Conservation (phyloP, 495 filamentous ascomycete genomes). For the Trichocladium uniseriatum region DNA sequence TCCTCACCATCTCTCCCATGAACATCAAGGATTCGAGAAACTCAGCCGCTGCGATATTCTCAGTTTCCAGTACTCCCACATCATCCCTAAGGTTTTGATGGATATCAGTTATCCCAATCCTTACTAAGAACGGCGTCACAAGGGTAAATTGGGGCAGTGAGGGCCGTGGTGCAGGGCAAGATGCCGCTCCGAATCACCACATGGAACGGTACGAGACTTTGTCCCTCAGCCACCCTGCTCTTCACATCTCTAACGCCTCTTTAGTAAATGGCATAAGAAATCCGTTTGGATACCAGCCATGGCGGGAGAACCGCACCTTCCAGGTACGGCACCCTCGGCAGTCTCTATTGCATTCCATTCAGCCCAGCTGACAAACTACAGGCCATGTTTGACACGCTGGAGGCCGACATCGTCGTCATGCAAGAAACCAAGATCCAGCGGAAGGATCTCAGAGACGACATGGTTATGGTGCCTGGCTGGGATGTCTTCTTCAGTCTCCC, state of each 20-base stretch:
- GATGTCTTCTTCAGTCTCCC: conserved; percentile 94
- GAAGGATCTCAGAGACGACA: conserved; percentile 88
- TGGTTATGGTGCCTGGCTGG: conserved; percentile 93
- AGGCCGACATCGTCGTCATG: conserved; percentile 89
- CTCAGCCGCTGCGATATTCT: no score
- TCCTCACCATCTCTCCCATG: no score
- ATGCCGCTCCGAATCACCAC: conserved; percentile 82
- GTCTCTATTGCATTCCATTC: background rate
- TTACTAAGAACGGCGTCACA: no score
- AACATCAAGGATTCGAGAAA: no score
- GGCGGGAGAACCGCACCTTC: conserved; percentile 79
- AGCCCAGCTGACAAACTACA: conserved; percentile 19
- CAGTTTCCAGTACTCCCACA: no score
- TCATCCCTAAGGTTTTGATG: no score
- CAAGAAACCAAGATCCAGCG: conserved; percentile 96
- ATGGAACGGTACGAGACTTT: conserved; percentile 62
- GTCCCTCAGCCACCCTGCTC: background rate
- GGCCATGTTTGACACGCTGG: conserved; percentile 90
- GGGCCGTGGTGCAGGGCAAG: background rate
- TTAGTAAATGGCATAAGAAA: conserved; percentile 96
- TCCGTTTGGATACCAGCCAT: conserved; percentile 92
- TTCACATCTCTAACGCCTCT: background rate
- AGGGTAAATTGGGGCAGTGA: background rate
- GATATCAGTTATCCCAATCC: no score
- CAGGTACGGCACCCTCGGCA: conserved; percentile 38